Evolutionary conservation across 805 yeast genomes (phyloP), one percentile per base, ranked within the genome.

Genomic region (Ogataea parapolymorpha): DNA sequence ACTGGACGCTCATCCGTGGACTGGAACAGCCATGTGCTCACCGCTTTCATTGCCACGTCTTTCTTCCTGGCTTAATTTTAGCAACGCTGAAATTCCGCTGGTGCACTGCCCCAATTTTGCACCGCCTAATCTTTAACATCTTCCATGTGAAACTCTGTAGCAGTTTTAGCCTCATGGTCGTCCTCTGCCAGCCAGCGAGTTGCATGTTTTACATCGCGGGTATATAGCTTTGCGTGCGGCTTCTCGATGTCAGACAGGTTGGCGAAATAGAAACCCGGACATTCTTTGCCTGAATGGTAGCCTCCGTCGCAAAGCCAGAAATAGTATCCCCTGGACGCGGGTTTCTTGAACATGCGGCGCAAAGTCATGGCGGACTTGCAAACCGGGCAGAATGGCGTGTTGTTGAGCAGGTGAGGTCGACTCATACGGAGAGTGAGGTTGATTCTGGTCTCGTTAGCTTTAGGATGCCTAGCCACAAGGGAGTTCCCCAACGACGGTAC

Each of bases 371-470:
- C 51, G 3, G 59, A 44, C 5, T 55, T 49, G 51, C 77, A 61
- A 46, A 57, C 44, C 36, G 63, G 61, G 48, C 85, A 79, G 32
- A 46, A 56, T 1, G 81, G 80, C 11, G 63, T 48, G 26, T 64
- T 48, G 0, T 58, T 47, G 1, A 56, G 51, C 44, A 70, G 70
- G 9, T 56, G 52, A 0, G 67, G 57, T 2, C 74, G 68, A 43
- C 72, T 74, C 68, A 72, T 70, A 23, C 95, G 61, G 54, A 75
- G 83, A 0, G 95, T 86, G 29, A 85, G 56, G 47, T 80, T 84
- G 46, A 81, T 72, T 37, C 95, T 61, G 4, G 67, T 45, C 1
- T 70, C 49, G 0, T 81, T 82, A 1, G 80, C 56, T 0, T 71
- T 59, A 0, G 74, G 71, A 48, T 82, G 82, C 10, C 8, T 11